Conservation (phyloP, 768 basidiomycete species). For the Lactarius hatsudake region DNA sequence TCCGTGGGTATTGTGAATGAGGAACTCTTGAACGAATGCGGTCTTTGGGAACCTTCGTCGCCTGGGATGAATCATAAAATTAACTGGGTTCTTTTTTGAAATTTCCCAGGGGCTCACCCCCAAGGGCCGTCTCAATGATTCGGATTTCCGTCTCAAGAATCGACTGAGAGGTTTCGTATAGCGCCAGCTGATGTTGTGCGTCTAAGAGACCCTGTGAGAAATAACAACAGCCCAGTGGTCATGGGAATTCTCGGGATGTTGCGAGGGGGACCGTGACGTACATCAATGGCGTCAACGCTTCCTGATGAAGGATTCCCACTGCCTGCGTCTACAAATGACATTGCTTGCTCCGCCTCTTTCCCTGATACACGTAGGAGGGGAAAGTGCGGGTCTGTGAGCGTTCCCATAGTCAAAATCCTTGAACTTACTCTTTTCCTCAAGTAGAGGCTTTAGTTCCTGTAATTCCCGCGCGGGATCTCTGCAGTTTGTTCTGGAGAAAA, state of each 20-base stretch:
- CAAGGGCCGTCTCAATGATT: slow-evolving; percentile 56
- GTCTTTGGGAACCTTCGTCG: slow-evolving; percentile 67
- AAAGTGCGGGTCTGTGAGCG: slow-evolving; percentile 8
- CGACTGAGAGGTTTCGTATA: slow-evolving; percentile 52
- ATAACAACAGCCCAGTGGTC: slow-evolving; percentile 1
- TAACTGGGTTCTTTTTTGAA: background rate
- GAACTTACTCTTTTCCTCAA: slow-evolving; percentile 59
- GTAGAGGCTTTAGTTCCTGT: slow-evolving; percentile 55
- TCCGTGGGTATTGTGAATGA: slow-evolving; percentile 83
- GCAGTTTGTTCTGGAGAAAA: slow-evolving; percentile 76
- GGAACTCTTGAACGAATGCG: slow-evolving; percentile 81
- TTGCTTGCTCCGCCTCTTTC: slow-evolving; percentile 52
- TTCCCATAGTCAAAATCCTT: slow-evolving; percentile 17
- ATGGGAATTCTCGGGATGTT: slow-evolving; percentile 14
- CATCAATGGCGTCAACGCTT: slow-evolving; percentile 51
- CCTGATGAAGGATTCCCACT: slow-evolving; percentile 50
- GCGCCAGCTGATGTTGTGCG: slow-evolving; percentile 54
- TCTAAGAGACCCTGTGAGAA: slow-evolving; percentile 57
- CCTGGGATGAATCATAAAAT: slow-evolving; percentile 40
- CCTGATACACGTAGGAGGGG: slow-evolving; percentile 37
- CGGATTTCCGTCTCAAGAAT: slow-evolving; percentile 65
- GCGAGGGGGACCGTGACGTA: slow-evolving; percentile 42
- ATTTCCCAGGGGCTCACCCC: slow-evolving; percentile 45
- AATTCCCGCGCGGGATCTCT: slow-evolving; percentile 60
- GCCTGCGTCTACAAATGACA: slow-evolving; percentile 47